A percentile compares a stretch with the other conserved stretches of the same genome.
Evolutionary conservation across 768 basidiomycete species (phyloP).

Genomic region (Pulveroboletus sp.): DNA sequence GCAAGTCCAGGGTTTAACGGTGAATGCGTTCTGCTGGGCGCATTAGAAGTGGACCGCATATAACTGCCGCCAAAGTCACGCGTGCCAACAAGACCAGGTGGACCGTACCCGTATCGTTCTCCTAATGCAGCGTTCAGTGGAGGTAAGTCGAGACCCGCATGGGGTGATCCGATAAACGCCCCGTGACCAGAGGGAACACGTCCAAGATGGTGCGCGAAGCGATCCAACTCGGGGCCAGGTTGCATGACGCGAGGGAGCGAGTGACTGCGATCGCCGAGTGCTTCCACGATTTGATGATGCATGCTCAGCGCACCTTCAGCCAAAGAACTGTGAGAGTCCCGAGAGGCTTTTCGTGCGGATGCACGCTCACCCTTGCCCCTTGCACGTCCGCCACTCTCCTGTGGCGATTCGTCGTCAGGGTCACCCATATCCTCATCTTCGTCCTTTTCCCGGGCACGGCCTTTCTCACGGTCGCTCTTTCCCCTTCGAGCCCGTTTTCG

Average conservation of each 20-base stretch:
- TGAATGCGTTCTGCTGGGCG: conserved; percentile 72
- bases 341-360: conserved; percentile 34
- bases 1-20: conserved; percentile 53
- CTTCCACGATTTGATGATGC: conserved; percentile 34
- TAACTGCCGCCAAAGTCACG: conserved; percentile 47
- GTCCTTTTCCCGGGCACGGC: conserved; percentile 36
- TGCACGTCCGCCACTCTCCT: conserved; percentile 29
- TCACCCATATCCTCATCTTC: conserved; percentile 53
- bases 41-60: conserved; percentile 60
- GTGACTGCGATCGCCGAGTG: conserved; percentile 33
- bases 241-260: conserved; percentile 32
- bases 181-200: conserved; percentile 35
- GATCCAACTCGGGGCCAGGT: conserved; percentile 29
- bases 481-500: conserved; percentile 53
- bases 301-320: conserved; percentile 35
- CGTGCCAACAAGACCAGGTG: conserved; percentile 29
- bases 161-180: conserved; percentile 33
- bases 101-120: conserved; percentile 37
- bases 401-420: conserved; percentile 31
- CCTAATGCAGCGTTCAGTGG: conserved; percentile 47
- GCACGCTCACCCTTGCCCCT: conserved; percentile 38
- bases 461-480: conserved; percentile 37
- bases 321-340: conserved; percentile 34
- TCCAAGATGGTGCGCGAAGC: conserved; percentile 34
- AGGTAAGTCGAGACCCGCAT: conserved; percentile 62